Conservation (phyloP, 768 basidiomycete genomes). For the Omphalotus guepiniiformis region DNA sequence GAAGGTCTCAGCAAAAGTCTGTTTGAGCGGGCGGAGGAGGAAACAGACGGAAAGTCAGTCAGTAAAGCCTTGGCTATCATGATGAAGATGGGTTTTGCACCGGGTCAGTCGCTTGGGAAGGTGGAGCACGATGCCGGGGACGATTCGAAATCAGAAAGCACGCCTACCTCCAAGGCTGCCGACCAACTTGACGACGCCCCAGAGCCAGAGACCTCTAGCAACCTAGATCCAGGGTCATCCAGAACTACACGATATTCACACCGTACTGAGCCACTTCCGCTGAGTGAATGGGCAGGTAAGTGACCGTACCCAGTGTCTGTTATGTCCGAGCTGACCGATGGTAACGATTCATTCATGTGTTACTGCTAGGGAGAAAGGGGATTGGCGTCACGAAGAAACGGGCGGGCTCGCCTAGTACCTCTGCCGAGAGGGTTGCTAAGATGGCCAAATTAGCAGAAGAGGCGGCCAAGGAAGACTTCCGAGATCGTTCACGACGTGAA, state of each 20-base stretch:
- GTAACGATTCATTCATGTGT: conserved; percentile 8
- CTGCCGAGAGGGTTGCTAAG: conserved; percentile 64
- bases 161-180: too few species aligned
- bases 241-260: neutral
- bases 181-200: too few species aligned
- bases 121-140: conserved; percentile 19
- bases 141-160: neutral
- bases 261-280: conserved; percentile 60
- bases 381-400: conserved; percentile 68
- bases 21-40: conserved; percentile 67
- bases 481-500: conserved; percentile 66
- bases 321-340: neutral
- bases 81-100: conserved; percentile 93
- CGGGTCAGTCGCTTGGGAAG: conserved; percentile 72
- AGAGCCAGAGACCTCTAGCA: too few species aligned
- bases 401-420: conserved; percentile 51
- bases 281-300: conserved; percentile 82
- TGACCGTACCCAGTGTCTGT: neutral
- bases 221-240: neutral
- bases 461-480: conserved; percentile 52
- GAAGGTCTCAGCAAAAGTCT: conserved; percentile 78
- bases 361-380: conserved; percentile 64
- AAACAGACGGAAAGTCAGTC: conserved; percentile 42
- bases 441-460: conserved; percentile 63
- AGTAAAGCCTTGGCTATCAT: conserved; percentile 87